Evolutionary conservation across 2,329 filamentous ascomycete genomes (phyloP).

Genomic region (Venturia oleaginea): DNA sequence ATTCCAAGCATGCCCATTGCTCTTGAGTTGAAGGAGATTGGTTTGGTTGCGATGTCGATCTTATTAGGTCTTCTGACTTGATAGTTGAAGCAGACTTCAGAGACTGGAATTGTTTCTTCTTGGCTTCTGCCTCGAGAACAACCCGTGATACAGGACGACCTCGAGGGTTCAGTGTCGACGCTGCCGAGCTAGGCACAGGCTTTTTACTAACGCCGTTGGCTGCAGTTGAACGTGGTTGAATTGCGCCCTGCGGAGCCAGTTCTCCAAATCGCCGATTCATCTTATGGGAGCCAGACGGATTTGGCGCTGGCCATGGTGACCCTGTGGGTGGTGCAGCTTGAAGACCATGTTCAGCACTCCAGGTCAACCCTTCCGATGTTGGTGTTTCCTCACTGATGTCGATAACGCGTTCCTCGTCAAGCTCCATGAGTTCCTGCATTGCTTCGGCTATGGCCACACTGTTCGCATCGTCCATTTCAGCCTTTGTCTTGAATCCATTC

Average conservation of each 20-base stretch:
- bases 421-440: slow-evolving; percentile 75
- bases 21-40: background rate
- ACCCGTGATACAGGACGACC: slow-evolving; percentile 28
- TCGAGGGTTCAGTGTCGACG: slow-evolving; percentile 19
- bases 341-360: slow-evolving; percentile 17
- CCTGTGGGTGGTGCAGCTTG: slow-evolving; percentile 1
- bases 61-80: slow-evolving; percentile 4
- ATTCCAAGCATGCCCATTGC: slow-evolving; percentile 50
- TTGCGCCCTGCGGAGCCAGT: background rate
- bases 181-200: slow-evolving; percentile 22
- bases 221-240: background rate
- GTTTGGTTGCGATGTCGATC: background rate
- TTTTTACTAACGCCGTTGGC: background rate
- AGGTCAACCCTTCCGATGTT: slow-evolving; percentile 24
- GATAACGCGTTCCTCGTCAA: slow-evolving; percentile 51
- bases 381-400: slow-evolving; percentile 35
- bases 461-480: slow-evolving; percentile 82
- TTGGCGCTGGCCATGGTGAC: background rate
- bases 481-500: slow-evolving; percentile 72
- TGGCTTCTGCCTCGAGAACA: slow-evolving; percentile 19
- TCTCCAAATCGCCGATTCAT: background rate
- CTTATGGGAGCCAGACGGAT: background rate
- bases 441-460: slow-evolving; percentile 79
- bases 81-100: slow-evolving; percentile 22
- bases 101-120: slow-evolving; percentile 15